Evolutionary conservation across 1,284 basidiomycete species (phyloP).

Genomic region (Cutaneotrichosporon curvatum): DNA sequence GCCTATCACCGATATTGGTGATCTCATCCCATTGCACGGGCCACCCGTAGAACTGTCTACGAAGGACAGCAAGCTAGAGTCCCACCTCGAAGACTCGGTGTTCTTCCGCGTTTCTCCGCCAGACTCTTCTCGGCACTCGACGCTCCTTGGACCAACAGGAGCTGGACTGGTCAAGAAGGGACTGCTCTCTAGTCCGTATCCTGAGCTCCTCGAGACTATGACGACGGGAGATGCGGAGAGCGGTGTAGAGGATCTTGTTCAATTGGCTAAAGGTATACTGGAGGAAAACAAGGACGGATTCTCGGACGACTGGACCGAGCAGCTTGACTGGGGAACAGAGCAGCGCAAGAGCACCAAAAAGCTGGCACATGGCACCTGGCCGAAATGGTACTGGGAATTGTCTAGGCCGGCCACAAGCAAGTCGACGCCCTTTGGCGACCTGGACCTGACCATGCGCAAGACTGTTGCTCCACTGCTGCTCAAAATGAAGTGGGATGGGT

Average conservation of each 20-base stretch:
- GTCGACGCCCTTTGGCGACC: slow-evolving; percentile 44
- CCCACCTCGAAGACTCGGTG: slow-evolving; percentile 18
- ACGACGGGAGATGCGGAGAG: slow-evolving; percentile 11
- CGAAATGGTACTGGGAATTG: slow-evolving; percentile 97
- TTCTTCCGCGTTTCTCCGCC: slow-evolving; percentile 29
- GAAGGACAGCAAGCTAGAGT: slow-evolving; percentile 25
- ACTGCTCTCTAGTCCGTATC: slow-evolving; percentile 25
- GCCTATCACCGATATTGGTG: slow-evolving; percentile 21
- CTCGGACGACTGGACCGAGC: slow-evolving; percentile 6
- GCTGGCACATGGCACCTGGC: slow-evolving; percentile 50
- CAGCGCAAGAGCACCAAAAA: background rate
- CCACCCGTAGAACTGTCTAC: slow-evolving; percentile 23
- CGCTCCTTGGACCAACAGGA: slow-evolving; percentile 8
- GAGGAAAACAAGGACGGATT: background rate
- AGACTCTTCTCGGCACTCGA: background rate
- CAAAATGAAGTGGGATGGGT: slow-evolving; percentile 77
- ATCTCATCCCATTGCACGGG: slow-evolving; percentile 28
- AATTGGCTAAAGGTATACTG: too few species aligned
- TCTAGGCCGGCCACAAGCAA: slow-evolving; percentile 39
- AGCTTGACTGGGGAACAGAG: slow-evolving; percentile 11
- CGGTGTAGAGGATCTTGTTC: slow-evolving; percentile 17
- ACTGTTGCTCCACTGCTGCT: slow-evolving; percentile 79
- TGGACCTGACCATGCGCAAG: slow-evolving; percentile 82
- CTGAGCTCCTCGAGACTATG: slow-evolving; percentile 14
- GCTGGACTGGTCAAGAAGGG: slow-evolving; percentile 20